These are phyloP conservation scores for Xylaria sp. DNA, from an alignment of 2,329 filamentous ascomycete species.

Conservation along the genomic window DNA sequence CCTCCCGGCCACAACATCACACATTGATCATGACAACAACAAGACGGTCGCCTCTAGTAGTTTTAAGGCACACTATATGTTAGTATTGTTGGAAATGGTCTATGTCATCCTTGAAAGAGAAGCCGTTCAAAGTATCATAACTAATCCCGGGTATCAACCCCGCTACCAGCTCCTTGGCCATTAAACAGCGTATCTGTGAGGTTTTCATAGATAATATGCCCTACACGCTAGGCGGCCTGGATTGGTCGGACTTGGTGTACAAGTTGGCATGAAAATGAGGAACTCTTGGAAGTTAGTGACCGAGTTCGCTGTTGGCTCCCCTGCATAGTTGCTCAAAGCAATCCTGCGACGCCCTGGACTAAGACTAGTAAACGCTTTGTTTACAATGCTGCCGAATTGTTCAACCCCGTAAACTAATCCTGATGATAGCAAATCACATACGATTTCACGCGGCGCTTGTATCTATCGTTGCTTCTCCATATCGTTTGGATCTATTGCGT, in stretches of 20 bases:
- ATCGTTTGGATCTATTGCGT: too few relatives aligned
- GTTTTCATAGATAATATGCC: background rate
- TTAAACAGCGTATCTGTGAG: conserved; percentile 3
- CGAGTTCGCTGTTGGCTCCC: background rate
- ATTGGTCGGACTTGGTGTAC: background rate
- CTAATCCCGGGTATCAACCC: background rate
- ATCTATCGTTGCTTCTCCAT: conserved; percentile 73
- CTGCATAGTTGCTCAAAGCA: background rate
- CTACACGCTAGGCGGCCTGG: background rate
- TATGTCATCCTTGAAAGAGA: too few relatives aligned
- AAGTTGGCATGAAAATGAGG: background rate
- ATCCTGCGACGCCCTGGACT: background rate
- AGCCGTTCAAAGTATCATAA: too few relatives aligned
- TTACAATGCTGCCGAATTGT: conserved; percentile 63
- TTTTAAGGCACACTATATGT: too few relatives aligned
- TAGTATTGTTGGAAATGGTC: too few relatives aligned
- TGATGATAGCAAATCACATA: conserved; percentile 74
- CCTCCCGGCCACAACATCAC: too few relatives aligned
- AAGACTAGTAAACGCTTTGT: background rate
- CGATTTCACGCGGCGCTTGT: conserved; percentile 71
- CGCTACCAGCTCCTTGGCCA: background rate
- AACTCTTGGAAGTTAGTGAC: background rate
- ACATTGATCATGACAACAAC: too few relatives aligned
- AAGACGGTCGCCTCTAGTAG: too few relatives aligned
- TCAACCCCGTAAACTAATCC: conserved; percentile 76